A percentile compares a stretch with the other conserved stretches of the same genome.
Conservation (phyloP, 73 alveolate species). For the Tetrahymena elliotti region DNA sequence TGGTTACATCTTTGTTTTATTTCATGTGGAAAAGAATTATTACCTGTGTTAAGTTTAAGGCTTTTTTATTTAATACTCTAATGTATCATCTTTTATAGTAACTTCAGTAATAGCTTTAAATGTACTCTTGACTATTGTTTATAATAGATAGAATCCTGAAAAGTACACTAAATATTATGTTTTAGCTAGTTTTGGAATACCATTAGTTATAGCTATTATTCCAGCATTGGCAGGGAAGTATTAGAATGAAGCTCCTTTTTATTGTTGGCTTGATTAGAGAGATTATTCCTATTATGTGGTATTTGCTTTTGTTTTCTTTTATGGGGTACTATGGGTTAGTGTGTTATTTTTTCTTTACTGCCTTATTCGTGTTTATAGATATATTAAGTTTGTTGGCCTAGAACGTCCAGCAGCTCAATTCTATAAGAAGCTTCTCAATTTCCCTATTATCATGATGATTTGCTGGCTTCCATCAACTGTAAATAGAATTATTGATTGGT, state of each 20-base stretch:
- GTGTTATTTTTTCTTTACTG: background rate
- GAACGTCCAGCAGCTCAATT: background rate
- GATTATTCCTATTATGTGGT: background rate
- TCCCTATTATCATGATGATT: background rate
- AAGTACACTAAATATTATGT: background rate
- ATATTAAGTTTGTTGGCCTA: background rate
- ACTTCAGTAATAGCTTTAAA: background rate
- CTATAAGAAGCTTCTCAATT: background rate
- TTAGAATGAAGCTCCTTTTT: background rate
- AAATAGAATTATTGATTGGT: background rate
- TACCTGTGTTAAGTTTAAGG: background rate
- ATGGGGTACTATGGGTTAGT: background rate
- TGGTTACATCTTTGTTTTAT: background rate
- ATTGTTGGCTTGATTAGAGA: background rate
- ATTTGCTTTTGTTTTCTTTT: background rate
- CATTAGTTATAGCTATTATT: background rate
- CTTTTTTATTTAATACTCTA: background rate
- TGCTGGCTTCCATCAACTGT: background rate
- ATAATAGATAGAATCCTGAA: background rate
- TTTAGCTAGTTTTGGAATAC: background rate
- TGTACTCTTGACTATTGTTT: background rate
- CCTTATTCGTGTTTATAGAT: background rate
- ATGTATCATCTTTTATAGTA: background rate
- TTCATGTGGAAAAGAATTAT: background rate
- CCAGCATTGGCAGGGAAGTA: background rate